phyloP scores from a whole-genome alignment of 1,284 basidiomycete species.

The Trichosporon asahii region DNA sequence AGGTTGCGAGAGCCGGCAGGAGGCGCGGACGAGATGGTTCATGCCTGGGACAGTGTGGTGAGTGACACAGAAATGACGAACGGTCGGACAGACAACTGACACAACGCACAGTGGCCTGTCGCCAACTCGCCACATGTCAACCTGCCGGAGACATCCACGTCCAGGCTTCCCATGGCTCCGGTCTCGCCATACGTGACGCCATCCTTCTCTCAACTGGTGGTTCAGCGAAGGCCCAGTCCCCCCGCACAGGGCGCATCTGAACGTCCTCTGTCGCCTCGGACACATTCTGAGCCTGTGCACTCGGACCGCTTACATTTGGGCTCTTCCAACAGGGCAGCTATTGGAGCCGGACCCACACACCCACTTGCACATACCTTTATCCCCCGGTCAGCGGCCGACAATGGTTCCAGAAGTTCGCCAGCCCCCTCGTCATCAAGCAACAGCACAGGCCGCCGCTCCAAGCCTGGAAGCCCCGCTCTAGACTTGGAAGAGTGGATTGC shows the following conservation, averaged over 20 bases:
- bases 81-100: not conserved
- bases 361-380: not conserved
- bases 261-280: slow-evolving; percentile 5
- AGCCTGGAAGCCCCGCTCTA: slow-evolving; percentile 2
- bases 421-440: slow-evolving; percentile 3
- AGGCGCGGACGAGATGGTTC: slow-evolving; percentile 22
- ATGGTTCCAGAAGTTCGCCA: slow-evolving; percentile 4
- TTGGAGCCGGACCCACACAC: not conserved
- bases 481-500: slow-evolving; percentile 8
- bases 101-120: slow-evolving; percentile 40
- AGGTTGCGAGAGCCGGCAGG: slow-evolving; percentile 8
- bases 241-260: slow-evolving; percentile 9
- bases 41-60: slow-evolving; percentile 50
- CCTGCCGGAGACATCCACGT: slow-evolving; percentile 21
- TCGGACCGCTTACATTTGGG: not conserved
- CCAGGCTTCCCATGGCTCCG: slow-evolving; percentile 41
- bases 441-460: slow-evolving; percentile 6
- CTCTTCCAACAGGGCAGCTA: not conserved
- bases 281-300: slow-evolving; percentile 2
- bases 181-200: slow-evolving; percentile 47
- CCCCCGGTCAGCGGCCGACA: slow-evolving; percentile 2
- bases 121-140: slow-evolving; percentile 26
- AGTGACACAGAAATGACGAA: slow-evolving; percentile 15
- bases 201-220: slow-evolving; percentile 40
- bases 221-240: slow-evolving; percentile 19